phyloP scores from a whole-genome alignment of 1,284 basidiomycete genomes.

The Cutaneotrichosporon cutaneum region DNA sequence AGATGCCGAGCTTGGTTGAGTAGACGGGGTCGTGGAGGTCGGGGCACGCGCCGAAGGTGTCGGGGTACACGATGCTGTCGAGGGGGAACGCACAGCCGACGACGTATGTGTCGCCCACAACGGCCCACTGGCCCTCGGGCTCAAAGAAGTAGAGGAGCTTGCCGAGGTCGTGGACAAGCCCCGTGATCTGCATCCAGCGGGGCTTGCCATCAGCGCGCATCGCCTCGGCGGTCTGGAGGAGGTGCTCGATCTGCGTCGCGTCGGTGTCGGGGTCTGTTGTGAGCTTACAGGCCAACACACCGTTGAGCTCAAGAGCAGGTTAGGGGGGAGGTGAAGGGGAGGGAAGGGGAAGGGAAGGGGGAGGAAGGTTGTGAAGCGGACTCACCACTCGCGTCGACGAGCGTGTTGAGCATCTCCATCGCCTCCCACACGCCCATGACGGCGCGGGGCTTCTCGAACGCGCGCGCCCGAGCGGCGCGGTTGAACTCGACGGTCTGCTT shows the following conservation, averaged over 20 bases:
- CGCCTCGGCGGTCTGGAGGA: slow-evolving; percentile 87
- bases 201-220: slow-evolving; percentile 85
- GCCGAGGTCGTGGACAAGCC: slow-evolving; percentile 77
- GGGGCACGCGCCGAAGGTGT: slow-evolving; percentile 72
- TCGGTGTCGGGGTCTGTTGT: slow-evolving; percentile 60
- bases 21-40: slow-evolving; percentile 68
- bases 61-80: slow-evolving; percentile 75
- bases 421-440: slow-evolving; percentile 73
- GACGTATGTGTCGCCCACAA: slow-evolving; percentile 80
- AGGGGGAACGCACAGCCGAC: slow-evolving; percentile 69
- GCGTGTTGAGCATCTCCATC: slow-evolving; percentile 82
- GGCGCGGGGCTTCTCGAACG: slow-evolving; percentile 40
- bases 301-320: no score
- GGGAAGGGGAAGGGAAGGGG: no score
- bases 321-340: no score
- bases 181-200: slow-evolving; percentile 69
- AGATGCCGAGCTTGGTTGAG: slow-evolving; percentile 73
- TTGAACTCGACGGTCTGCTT: slow-evolving; percentile 88
- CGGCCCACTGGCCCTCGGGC: slow-evolving; percentile 78
- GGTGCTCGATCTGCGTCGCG: slow-evolving; percentile 82
- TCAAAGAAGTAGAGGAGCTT: slow-evolving; percentile 77
- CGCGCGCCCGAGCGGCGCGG: slow-evolving; percentile 60
- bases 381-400: slow-evolving; percentile 60
- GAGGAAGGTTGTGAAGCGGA: background rate
- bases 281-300: slow-evolving; percentile 40